phyloP scores from a whole-genome alignment of 2,329 filamentous ascomycete genomes.

The Fusarium sororula region DNA sequence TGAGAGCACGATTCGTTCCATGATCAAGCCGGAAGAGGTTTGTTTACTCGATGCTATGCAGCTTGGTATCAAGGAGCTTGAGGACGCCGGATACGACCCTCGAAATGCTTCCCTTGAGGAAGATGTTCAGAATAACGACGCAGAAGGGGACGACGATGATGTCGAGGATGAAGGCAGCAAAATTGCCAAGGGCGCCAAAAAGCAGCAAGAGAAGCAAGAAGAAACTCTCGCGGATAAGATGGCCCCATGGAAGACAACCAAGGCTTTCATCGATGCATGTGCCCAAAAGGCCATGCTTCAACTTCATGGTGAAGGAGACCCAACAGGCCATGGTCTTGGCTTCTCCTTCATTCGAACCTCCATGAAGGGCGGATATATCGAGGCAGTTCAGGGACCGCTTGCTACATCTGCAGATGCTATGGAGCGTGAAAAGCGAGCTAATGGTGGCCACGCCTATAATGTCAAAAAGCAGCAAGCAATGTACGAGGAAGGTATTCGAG shows the following conservation, averaged over 20 bases:
- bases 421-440: slow-evolving; percentile 85
- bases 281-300: slow-evolving; percentile 97
- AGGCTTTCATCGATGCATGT: slow-evolving; percentile 94
- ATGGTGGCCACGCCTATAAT: slow-evolving; percentile 96
- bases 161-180: slow-evolving; percentile 56
- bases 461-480: slow-evolving; percentile 92
- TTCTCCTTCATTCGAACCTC: slow-evolving; percentile 98
- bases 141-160: slow-evolving; percentile 67
- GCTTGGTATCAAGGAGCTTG: slow-evolving; percentile 88
- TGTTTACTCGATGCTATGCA: slow-evolving; percentile 97
- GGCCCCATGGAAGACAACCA: slow-evolving; percentile 95
- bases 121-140: slow-evolving; percentile 69
- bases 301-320: slow-evolving; percentile 92
- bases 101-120: slow-evolving; percentile 70
- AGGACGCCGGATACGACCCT: slow-evolving; percentile 86
- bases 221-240: slow-evolving; percentile 87
- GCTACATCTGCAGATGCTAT: slow-evolving; percentile 83
- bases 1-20: slow-evolving; percentile 79
- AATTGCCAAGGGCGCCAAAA: slow-evolving; percentile 53
- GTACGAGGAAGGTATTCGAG: slow-evolving; percentile 89
- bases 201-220: slow-evolving; percentile 59
- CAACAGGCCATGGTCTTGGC: slow-evolving; percentile 89
- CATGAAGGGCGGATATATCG: slow-evolving; percentile 97
- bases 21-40: slow-evolving; percentile 96
- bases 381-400: slow-evolving; percentile 75